Conservation (phyloP, 2,329 filamentous ascomycete species). For the Reticulascus tulasneorum region DNA sequence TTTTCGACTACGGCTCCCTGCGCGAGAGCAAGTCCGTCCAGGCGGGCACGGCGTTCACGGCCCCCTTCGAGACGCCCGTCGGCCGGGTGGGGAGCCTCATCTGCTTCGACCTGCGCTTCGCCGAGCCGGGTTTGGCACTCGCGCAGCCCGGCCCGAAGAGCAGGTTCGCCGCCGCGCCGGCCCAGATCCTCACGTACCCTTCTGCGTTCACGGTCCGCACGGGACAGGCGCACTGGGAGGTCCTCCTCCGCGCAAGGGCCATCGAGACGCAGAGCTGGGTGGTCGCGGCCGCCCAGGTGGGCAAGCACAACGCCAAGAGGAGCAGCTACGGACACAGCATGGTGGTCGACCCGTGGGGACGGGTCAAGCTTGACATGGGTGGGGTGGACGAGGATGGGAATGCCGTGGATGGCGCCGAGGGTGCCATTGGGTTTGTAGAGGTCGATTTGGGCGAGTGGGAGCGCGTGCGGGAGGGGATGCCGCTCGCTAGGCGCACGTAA, state of each 20-base stretch:
- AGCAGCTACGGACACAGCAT: conserved; percentile 82
- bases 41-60: conserved; percentile 57
- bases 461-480: conserved; percentile 48
- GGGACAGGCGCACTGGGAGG: conserved; percentile 81
- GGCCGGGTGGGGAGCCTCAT: conserved; percentile 77
- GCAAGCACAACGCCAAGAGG: conserved; percentile 68
- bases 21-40: conserved; percentile 59
- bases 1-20: conserved; percentile 68
- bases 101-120: conserved; percentile 87
- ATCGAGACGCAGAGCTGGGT: conserved; percentile 89
- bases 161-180: conserved; percentile 32
- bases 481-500: conserved; percentile 48
- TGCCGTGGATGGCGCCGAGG: conserved; percentile 34
- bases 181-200: conserved; percentile 79
- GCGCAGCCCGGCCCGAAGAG: conserved; percentile 35
- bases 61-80: conserved; percentile 69
- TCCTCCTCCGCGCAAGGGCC: conserved; percentile 71
- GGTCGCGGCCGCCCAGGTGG: conserved; percentile 79
- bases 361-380: conserved; percentile 61
- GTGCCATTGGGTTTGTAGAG: conserved; percentile 52
- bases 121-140: conserved; percentile 68
- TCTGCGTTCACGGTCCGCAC: conserved; percentile 88
- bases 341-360: conserved; percentile 84
- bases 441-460: conserved; percentile 46
- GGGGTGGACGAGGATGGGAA: conserved; percentile 41